phyloP scores from a whole-genome alignment of 2,329 filamentous ascomycete species.

The Cucurbitaria berberidis region DNA sequence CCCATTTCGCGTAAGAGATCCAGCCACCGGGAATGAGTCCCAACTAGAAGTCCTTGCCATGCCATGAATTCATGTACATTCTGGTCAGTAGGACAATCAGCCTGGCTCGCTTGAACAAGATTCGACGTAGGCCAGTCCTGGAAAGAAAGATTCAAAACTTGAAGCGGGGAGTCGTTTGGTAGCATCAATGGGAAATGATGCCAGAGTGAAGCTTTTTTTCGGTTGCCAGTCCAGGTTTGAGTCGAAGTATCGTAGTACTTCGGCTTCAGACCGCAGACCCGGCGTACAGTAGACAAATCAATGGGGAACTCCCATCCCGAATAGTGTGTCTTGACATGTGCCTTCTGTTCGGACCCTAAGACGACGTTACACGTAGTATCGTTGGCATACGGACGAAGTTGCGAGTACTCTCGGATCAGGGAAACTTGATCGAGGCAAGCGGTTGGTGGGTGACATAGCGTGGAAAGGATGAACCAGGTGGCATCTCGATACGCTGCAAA shows the following conservation, averaged over 20 bases:
- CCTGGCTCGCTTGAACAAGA: conserved; percentile 58
- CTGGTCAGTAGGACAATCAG: conserved; percentile 55
- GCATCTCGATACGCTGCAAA: conserved; percentile 60
- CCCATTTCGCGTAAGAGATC: conserved; percentile 59
- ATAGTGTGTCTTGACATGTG: conserved; percentile 59
- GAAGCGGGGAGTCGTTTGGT: conserved; percentile 46
- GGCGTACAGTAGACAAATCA: conserved; percentile 51
- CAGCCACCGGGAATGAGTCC: conserved; percentile 56
- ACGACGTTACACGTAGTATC: conserved; percentile 30
- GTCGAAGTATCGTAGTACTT: conserved; percentile 55
- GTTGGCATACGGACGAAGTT: conserved; percentile 35
- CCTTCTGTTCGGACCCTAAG: conserved; percentile 56
- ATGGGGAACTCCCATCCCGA: conserved; percentile 50
- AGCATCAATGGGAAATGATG: conserved; percentile 54
- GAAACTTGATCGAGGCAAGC: conserved; percentile 14
- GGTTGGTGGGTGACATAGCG: conserved; percentile 35
- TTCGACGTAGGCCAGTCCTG: conserved; percentile 59
- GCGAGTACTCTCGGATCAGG: conserved; percentile 41
- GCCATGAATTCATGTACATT: conserved; percentile 61
- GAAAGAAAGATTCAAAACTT: conserved; percentile 4
- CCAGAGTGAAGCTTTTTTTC: conserved; percentile 49
- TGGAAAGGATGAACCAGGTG: conserved; percentile 57
- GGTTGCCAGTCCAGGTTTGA: conserved; percentile 49
- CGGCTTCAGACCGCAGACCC: conserved; percentile 56
- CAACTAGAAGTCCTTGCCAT: conserved; percentile 57